phyloP scores from a whole-genome alignment of 108 stramenopile genomes.

The Skeletonema grethae region DNA sequence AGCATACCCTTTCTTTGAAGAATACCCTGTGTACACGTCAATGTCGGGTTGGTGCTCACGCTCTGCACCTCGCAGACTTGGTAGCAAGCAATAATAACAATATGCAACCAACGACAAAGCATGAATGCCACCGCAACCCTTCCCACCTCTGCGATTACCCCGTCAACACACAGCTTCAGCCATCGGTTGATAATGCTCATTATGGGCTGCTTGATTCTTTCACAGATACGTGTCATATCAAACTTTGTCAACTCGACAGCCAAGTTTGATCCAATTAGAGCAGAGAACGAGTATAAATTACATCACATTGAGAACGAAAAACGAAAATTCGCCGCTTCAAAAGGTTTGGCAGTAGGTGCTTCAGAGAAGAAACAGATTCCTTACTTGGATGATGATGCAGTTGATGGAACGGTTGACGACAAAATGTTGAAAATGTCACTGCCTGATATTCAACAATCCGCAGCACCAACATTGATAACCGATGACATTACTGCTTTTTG shows the following conservation, averaged over 20 bases:
- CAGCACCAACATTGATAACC: background rate
- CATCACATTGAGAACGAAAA: conserved; percentile 1
- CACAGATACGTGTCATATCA: background rate
- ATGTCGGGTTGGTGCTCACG: no score
- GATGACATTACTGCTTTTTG: background rate
- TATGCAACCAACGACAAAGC: no score
- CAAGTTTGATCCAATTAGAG: background rate
- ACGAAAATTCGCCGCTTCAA: background rate
- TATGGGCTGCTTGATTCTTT: background rate
- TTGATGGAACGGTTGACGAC: background rate
- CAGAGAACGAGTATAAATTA: background rate
- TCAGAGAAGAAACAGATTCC: background rate
- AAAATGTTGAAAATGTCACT: background rate
- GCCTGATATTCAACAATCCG: background rate
- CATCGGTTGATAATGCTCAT: background rate
- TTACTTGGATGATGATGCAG: background rate
- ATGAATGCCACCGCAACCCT: no score
- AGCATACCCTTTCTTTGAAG: no score
- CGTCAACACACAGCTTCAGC: background rate
- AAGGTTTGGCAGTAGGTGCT: background rate
- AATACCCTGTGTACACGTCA: no score
- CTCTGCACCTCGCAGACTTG: no score
- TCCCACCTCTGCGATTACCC: no score
- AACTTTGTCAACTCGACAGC: background rate
- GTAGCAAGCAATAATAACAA: no score